Evolutionary conservation across 139 green algal genomes (phyloP).

Genomic region (Chlamydomonas sp.): DNA sequence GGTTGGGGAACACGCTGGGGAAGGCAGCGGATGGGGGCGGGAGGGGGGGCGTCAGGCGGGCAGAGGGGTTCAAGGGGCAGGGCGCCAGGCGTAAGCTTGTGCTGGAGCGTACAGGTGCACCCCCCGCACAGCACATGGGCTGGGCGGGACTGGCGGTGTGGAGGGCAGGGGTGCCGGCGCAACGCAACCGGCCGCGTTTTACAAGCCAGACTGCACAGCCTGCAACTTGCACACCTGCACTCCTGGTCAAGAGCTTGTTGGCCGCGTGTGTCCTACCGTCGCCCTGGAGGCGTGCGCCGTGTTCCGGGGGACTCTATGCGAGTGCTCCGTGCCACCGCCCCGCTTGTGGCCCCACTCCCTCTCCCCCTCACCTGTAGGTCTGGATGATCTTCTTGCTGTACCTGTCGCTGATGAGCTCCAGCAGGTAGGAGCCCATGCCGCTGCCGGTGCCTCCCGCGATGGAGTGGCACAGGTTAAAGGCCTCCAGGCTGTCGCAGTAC

Average conservation of each 20-base stretch:
- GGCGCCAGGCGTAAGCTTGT: too few relatives aligned
- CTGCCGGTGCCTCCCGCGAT: conserved; percentile 97
- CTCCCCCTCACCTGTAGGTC: conserved; percentile 79
- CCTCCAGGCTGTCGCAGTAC: conserved; percentile 96
- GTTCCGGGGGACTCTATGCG: too few relatives aligned
- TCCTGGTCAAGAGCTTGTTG: too few relatives aligned
- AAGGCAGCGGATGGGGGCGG: neutral
- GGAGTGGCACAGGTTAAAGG: conserved; percentile 97
- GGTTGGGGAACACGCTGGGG: conserved; percentile 97
- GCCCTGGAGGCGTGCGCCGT: too few relatives aligned
- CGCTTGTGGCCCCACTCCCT: neutral
- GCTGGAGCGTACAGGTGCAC: too few relatives aligned
- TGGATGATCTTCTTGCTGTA: conserved; percentile 96
- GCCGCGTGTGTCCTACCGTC: too few relatives aligned
- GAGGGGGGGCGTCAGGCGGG: neutral
- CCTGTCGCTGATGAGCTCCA: conserved; percentile 95
- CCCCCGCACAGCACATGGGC: too few relatives aligned
- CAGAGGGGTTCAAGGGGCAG: neutral
- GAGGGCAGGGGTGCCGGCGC: too few relatives aligned
- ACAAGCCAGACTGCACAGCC: neutral
- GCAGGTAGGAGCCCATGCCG: conserved; percentile 97
- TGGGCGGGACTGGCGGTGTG: too few relatives aligned
- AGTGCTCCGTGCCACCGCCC: neutral
- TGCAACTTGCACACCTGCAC: neutral
- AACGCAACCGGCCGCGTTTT: neutral